These are phyloP conservation scores for Kwoniella sp. DNA, from an alignment of 768 basidiomycete genomes.

Conservation along the genomic window DNA sequence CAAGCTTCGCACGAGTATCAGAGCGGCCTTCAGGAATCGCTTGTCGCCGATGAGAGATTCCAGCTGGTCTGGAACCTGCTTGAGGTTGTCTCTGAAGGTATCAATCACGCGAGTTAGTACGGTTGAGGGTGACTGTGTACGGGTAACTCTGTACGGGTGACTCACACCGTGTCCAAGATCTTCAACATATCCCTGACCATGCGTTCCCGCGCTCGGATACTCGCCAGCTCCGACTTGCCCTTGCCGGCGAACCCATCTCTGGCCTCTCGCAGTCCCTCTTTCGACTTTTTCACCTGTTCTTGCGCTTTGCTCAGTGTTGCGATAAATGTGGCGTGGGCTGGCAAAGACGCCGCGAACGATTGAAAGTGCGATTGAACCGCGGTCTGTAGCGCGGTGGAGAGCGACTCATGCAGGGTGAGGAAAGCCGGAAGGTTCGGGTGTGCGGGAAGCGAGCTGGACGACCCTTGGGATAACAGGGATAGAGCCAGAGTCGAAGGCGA, in stretches of 20 bases:
- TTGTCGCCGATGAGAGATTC: conserved; percentile 97
- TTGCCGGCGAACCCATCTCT: conserved; percentile 68
- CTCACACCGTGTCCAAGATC: conserved; percentile 90
- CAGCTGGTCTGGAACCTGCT: conserved; percentile 81
- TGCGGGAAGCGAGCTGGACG: conserved; percentile 19
- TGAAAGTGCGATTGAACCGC: conserved; percentile 73
- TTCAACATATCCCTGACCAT: conserved; percentile 93
- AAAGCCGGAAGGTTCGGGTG: conserved; percentile 38
- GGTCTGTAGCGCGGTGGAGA: conserved; percentile 44
- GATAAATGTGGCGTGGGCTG: conserved; percentile 77
- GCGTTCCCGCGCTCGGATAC: conserved; percentile 77
- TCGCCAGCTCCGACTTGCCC: conserved; percentile 43
- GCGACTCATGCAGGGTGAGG: conserved; percentile 36
- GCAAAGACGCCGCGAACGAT: conserved; percentile 87
- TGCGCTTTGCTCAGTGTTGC: conserved; percentile 70
- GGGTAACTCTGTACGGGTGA: conserved; percentile 5
- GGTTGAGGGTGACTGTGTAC: background rate
- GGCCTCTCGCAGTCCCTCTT: conserved; percentile 64
- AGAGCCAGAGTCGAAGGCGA: conserved; percentile 91
- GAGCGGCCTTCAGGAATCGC: conserved; percentile 78
- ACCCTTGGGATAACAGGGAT: conserved; percentile 58
- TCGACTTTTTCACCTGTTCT: conserved; percentile 66
- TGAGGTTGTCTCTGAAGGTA: conserved; percentile 72
- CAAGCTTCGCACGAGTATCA: conserved; percentile 76
- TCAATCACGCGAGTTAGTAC: conserved; percentile 16